phyloP scores from a whole-genome alignment of 2,329 filamentous ascomycete species.

The Cladosporium sp. region DNA sequence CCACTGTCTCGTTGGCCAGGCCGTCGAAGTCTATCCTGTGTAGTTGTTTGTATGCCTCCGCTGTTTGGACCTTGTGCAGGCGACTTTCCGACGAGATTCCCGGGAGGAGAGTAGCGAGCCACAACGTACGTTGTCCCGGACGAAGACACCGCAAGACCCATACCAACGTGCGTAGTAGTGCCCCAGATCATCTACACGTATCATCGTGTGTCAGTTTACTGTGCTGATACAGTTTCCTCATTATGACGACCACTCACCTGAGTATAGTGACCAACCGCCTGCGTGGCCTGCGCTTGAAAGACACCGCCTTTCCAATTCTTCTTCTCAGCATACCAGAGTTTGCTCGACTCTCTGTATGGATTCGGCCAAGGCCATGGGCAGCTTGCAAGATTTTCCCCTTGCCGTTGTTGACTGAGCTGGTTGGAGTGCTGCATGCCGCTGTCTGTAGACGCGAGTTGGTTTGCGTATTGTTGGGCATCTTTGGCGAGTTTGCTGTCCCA shows the following conservation, averaged over 20 bases:
- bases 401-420: background rate
- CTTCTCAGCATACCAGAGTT: conserved; percentile 11
- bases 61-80: background rate
- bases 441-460: conserved; percentile 5
- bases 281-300: background rate
- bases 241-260: background rate
- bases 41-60: background rate
- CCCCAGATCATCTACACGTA: conserved; percentile 20
- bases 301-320: conserved; percentile 6
- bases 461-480: background rate
- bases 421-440: background rate
- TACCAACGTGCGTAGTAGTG: conserved; percentile 20
- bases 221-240: background rate
- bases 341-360: background rate
- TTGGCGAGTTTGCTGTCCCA: conserved; percentile 5
- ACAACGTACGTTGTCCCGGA: conserved; percentile 22
- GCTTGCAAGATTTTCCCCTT: conserved; percentile 14
- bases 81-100: conserved; percentile 9
- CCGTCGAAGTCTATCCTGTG: background rate
- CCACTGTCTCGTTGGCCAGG: background rate
- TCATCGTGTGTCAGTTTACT: background rate
- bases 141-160: conserved; percentile 19
- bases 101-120: conserved; percentile 22
- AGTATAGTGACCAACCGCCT: conserved; percentile 11
- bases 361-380: background rate